Evolutionary conservation across 768 basidiomycete species (phyloP).

Genomic region (Mycena kentingensis): DNA sequence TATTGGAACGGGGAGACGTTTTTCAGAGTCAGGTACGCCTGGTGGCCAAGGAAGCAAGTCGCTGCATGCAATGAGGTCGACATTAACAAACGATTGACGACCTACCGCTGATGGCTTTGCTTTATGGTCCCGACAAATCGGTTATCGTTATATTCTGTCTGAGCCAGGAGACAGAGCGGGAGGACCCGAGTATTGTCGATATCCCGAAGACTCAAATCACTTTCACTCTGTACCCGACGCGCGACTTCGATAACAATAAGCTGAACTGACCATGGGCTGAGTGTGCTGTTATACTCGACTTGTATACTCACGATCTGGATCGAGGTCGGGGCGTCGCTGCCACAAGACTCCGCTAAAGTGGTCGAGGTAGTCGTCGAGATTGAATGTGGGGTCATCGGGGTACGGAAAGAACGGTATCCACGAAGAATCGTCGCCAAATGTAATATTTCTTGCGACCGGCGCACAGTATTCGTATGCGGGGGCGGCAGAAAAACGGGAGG

Average conservation of each 20-base stretch:
- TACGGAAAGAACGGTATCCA: constrained; percentile 63
- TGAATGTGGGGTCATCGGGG: constrained; percentile 60
- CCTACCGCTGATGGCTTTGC: no score
- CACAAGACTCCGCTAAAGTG: constrained; percentile 53
- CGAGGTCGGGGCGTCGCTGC: constrained; percentile 36
- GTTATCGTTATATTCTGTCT: no score
- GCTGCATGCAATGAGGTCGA: constrained; percentile 16
- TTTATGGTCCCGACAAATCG: no score
- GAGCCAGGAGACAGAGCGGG: no score
- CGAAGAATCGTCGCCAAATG: constrained; percentile 62
- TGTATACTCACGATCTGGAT: constrained; percentile 39
- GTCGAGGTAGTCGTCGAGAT: constrained; percentile 38
- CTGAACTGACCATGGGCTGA: constrained; percentile 47
- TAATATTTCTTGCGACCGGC: constrained; percentile 51
- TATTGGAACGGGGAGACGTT: constrained; percentile 9
- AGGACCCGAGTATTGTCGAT: no score
- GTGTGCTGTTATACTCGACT: not conserved
- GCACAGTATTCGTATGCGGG: constrained; percentile 60
- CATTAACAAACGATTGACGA: not conserved
- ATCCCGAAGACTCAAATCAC: no score
- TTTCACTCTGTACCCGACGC: constrained; percentile 45
- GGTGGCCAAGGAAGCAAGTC: constrained; percentile 35
- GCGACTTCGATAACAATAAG: constrained; percentile 51
- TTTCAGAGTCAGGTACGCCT: constrained; percentile 9
- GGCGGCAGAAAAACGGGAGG: constrained; percentile 20